phyloP scores from a whole-genome alignment of 257 asterid species.

The Knoxia roxburghii region DNA sequence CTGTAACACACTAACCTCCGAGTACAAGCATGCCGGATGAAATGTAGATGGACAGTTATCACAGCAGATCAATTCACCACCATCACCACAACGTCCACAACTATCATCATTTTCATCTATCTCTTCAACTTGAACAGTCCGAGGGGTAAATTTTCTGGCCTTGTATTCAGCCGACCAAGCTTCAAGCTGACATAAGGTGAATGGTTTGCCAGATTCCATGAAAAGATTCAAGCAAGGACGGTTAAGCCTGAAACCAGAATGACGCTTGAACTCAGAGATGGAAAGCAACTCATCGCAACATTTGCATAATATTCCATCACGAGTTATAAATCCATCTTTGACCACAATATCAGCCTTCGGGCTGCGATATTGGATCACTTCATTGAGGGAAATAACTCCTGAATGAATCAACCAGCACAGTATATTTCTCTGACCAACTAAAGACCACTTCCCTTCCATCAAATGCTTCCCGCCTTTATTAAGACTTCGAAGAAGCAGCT shows the following conservation, averaged over 20 bases:
- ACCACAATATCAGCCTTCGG: constrained; percentile 49
- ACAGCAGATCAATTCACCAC: constrained; percentile 90
- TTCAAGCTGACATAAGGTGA: constrained; percentile 82
- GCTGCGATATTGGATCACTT: constrained; percentile 72
- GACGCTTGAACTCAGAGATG: constrained; percentile 64
- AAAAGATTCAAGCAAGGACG: constrained; percentile 68
- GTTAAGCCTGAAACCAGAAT: constrained; percentile 57
- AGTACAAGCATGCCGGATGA: constrained; percentile 84
- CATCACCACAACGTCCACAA: constrained; percentile 97
- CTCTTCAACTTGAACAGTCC: constrained; percentile 48
- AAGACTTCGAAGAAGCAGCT: constrained; percentile 64
- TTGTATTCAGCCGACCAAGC: constrained; percentile 96
- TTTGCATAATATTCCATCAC: constrained; percentile 76
- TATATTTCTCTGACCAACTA: constrained; percentile 60
- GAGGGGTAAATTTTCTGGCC: constrained; percentile 55
- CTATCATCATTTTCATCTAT: constrained; percentile 93
- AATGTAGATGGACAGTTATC: constrained; percentile 99
- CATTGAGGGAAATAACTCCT: constrained; percentile 57
- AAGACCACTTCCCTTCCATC: constrained; percentile 71
- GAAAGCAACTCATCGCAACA: constrained; percentile 65
- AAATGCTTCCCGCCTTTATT: constrained; percentile 63
- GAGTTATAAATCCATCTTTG: constrained; percentile 72
- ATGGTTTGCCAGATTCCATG: constrained; percentile 80
- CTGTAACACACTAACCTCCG: constrained; percentile 53
- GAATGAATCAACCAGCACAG: constrained; percentile 84